Evolutionary conservation across 1,284 basidiomycete genomes (phyloP), one percentile per base, ranked within the genome.

Genomic region (Vanrija humicola): DNA sequence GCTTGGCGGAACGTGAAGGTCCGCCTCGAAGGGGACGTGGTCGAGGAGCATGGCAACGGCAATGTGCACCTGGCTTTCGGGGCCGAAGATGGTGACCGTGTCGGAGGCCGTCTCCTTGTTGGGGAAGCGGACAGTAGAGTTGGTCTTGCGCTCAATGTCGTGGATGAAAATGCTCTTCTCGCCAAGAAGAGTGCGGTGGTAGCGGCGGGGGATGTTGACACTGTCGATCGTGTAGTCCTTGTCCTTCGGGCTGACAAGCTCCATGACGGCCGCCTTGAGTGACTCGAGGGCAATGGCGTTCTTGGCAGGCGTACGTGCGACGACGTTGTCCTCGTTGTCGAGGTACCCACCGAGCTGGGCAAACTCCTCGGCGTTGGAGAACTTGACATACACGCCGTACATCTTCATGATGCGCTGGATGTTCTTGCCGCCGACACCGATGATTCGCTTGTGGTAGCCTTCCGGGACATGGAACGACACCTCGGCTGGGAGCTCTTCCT

Each of bases 381-480:
- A 98, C 79, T 98, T 98, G 78, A 99, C 96, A 78, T 98, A 98
- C 25, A 98, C 95, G 29, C 95, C 95, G 69, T 89, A 97, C 76
- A 96, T 94, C 80, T 98, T 98, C 95, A 99, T 99, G 77, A 98
- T 98, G 58, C 92, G 85, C 59, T 98, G 95, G 58, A 99, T 98
- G 77, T 95, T 98, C 71, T 94, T 89, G 29, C 95, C 95, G 43
- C 93, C 95, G 25, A 98, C 95, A 59, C 95, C 95, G 65, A 99
- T 99, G 75, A 98, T 98, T 60, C 96, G 89, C 79, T 98, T 98
- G 80, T 98, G 95, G 75, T 98, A 98, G 48, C 86, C 86, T 77
- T 99, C 95, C 21, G 96, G 95, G 8, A 98, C 93, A 77, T 98
- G 94, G 84, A 98, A 98, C 23, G 93, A 97, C 51, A 97, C 89